phyloP scores from a whole-genome alignment of 352 stramenopile species.

The Aphanomyces stellatus region DNA sequence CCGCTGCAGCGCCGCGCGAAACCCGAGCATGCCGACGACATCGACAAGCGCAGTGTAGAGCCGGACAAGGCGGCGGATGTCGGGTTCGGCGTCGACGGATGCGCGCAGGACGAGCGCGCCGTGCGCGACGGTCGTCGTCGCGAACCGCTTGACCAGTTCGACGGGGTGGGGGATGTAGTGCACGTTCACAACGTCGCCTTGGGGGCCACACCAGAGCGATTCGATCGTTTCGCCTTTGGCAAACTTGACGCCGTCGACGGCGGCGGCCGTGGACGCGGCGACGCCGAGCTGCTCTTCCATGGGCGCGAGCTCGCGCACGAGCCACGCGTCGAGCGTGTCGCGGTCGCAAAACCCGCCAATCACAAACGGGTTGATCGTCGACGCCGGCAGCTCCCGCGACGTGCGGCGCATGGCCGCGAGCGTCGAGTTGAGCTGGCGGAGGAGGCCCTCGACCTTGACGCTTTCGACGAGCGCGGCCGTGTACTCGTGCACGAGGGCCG shows the following conservation, averaged over 20 bases:
- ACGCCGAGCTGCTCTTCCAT: conserved; percentile 9
- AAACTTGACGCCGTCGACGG: background rate
- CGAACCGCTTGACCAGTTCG: conserved; percentile 1
- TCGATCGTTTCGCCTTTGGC: background rate
- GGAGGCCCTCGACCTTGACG: background rate
- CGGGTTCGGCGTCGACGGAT: background rate
- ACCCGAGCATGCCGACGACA: background rate
- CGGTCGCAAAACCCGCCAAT: background rate
- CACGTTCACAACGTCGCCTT: background rate
- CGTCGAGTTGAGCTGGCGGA: background rate
- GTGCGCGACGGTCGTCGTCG: background rate
- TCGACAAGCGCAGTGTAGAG: background rate
- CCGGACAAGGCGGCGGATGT: background rate
- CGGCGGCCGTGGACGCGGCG: background rate
- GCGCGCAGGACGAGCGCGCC: background rate
- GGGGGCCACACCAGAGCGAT: background rate
- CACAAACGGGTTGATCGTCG: conserved; percentile 15
- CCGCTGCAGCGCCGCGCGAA: conserved; percentile 13
- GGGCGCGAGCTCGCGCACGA: conserved; percentile 1
- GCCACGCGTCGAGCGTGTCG: conserved; percentile 7
- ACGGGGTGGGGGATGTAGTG: background rate
- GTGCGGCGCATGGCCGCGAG: background rate
- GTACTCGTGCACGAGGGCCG: background rate
- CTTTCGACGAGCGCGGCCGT: background rate
- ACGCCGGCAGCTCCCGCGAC: background rate